phyloP scores from a whole-genome alignment of 495 filamentous ascomycete genomes.

The Penicillium desertorum region DNA sequence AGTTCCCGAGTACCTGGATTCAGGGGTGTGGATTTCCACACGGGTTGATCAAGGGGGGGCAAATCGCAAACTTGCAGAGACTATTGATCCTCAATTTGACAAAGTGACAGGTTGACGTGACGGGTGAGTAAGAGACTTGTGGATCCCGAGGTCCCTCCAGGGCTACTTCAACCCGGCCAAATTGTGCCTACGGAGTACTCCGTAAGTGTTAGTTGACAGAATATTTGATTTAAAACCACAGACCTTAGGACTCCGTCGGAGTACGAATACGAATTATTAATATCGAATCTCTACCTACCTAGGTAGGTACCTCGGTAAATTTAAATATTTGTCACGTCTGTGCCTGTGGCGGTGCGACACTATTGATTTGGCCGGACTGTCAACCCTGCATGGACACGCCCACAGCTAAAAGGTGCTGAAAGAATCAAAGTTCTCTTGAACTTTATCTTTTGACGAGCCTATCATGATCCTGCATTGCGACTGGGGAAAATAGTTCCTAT shows the following conservation, averaged over 20 bases:
- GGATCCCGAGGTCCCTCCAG: neutral
- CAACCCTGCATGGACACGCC: conserved; percentile 4
- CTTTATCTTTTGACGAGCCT: neutral
- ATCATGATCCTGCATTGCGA: neutral
- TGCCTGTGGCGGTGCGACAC: conserved; percentile 33
- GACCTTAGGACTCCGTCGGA: too few relatives aligned
- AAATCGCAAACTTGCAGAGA: neutral
- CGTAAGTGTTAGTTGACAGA: too few relatives aligned
- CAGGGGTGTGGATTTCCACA: neutral
- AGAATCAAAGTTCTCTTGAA: neutral
- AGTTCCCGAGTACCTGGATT: conserved; percentile 17
- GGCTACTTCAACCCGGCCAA: too few relatives aligned
- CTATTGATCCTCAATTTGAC: conserved; percentile 8
- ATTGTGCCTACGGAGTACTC: too few relatives aligned
- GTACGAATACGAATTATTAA: too few relatives aligned
- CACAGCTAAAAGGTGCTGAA: too few relatives aligned
- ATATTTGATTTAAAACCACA: too few relatives aligned
- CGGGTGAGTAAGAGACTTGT: conserved; percentile 3
- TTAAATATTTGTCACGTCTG: conserved; percentile 29
- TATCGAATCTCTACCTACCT: neutral
- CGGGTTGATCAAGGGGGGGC: too few relatives aligned
- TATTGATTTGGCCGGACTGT: conserved; percentile 29
- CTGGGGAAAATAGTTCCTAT: neutral
- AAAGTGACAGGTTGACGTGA: conserved; percentile 21
- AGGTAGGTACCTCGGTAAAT: too few relatives aligned